phyloP scores from a whole-genome alignment of 2,329 filamentous ascomycete genomes.

The Dothistroma septosporum region DNA sequence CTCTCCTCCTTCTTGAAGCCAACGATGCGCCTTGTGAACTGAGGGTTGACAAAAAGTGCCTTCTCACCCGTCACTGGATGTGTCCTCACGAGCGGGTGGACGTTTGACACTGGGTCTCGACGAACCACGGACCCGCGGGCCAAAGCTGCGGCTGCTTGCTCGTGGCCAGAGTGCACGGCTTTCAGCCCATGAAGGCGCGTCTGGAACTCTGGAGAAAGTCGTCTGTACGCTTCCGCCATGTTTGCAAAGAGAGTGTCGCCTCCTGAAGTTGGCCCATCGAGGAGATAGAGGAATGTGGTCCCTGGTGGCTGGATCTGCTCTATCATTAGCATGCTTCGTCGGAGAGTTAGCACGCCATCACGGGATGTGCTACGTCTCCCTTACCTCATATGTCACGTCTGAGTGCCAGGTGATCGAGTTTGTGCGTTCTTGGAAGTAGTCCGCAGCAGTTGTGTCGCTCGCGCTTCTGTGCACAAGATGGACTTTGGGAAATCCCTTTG shows the following conservation, averaged over 20 bases:
- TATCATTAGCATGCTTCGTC: not conserved
- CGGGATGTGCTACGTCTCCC: not conserved
- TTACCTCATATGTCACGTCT: slow-evolving; percentile 66
- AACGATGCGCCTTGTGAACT: slow-evolving; percentile 78
- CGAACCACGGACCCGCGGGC: slow-evolving; percentile 66
- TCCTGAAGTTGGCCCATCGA: slow-evolving; percentile 75
- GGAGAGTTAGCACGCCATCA: not conserved
- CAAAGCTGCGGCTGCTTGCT: slow-evolving; percentile 71
- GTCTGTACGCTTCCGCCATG: slow-evolving; percentile 73
- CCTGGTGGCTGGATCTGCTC: slow-evolving; percentile 73
- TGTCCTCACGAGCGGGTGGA: slow-evolving; percentile 74
- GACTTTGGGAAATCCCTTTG: slow-evolving; percentile 67
- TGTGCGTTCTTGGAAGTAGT: slow-evolving; percentile 65
- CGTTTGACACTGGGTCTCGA: slow-evolving; percentile 68
- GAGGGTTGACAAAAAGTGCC: slow-evolving; percentile 75
- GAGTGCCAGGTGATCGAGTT: slow-evolving; percentile 80
- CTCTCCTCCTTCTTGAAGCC: slow-evolving; percentile 85
- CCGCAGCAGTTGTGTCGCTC: slow-evolving; percentile 56
- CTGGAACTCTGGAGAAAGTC: slow-evolving; percentile 73
- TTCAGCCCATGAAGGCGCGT: slow-evolving; percentile 75
- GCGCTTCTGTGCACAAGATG: slow-evolving; percentile 74
- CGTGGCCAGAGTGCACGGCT: slow-evolving; percentile 73
- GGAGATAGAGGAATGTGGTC: slow-evolving; percentile 81
- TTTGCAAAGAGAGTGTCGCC: slow-evolving; percentile 80
- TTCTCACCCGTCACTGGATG: slow-evolving; percentile 80